Conservation (phyloP, 768 basidiomycete species). For the Suillus brevipes region DNA sequence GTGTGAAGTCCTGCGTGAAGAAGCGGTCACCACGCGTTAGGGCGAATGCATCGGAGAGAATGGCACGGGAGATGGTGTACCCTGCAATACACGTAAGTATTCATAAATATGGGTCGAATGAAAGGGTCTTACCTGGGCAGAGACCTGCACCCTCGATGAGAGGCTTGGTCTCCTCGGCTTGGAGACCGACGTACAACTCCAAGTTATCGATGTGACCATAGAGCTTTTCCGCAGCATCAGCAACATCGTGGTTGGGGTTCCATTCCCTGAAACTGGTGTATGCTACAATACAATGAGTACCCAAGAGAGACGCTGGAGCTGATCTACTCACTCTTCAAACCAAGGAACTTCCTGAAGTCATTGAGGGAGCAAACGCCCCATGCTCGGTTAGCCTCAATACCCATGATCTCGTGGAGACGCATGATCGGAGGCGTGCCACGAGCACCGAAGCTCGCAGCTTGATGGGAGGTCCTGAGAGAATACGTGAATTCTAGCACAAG, state of each 20-base stretch:
- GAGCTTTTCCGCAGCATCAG: constrained; percentile 70
- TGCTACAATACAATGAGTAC: constrained; percentile 38
- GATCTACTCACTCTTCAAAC: constrained; percentile 60
- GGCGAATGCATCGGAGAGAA: constrained; percentile 83
- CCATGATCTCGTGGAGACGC: constrained; percentile 81
- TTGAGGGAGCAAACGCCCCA: constrained; percentile 88
- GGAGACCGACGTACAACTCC: constrained; percentile 80
- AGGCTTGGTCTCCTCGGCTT: constrained; percentile 76
- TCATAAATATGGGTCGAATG: background rate
- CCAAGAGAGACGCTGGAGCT: background rate
- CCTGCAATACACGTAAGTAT: constrained; percentile 37
- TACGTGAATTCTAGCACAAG: background rate
- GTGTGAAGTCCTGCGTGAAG: constrained; percentile 81
- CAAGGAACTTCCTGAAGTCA: constrained; percentile 82
- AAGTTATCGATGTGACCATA: constrained; percentile 76
- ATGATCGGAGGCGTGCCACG: constrained; percentile 74
- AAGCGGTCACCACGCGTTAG: constrained; percentile 84
- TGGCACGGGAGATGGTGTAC: constrained; percentile 83
- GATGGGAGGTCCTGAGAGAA: constrained; percentile 57
- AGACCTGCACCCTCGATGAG: constrained; percentile 78
- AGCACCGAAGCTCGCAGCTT: constrained; percentile 74
- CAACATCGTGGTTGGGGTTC: constrained; percentile 73
- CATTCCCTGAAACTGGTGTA: constrained; percentile 75
- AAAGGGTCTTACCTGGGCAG: constrained; percentile 61
- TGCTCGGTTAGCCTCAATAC: constrained; percentile 69